A percentile compares a stretch with the other conserved stretches of the same genome.
phyloP scores from a whole-genome alignment of 176 grass and related monocot genomes.

The Ampelocalamus luodianensis region DNA sequence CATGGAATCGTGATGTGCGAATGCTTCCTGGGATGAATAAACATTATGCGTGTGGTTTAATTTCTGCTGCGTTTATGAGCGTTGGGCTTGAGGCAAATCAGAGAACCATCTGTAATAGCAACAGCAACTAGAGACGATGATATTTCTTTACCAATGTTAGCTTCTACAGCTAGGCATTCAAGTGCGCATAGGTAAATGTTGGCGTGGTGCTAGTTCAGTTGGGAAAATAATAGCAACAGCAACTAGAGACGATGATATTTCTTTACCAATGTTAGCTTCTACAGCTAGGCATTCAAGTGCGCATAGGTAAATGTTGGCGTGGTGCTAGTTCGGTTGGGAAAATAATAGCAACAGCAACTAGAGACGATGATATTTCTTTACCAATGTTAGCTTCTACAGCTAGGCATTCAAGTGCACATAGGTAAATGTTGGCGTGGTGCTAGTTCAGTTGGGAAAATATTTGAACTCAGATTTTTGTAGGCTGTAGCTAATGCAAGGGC shows the following conservation, averaged over 20 bases:
- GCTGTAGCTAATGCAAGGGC: not conserved
- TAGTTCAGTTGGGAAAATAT: not conserved
- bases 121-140: not conserved
- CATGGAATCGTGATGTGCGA: not conserved
- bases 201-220: no score
- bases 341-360: not conserved
- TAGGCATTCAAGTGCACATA: not conserved
- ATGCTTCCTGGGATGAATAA: not conserved
- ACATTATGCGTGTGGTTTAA: not conserved
- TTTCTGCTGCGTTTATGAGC: not conserved
- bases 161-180: no score
- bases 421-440: not conserved
- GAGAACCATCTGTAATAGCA: not conserved
- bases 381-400: not conserved
- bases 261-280: not conserved
- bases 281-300: no score
- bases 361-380: not conserved
- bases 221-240: no score
- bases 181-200: no score
- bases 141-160: not conserved
- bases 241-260: not conserved
- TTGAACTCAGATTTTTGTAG: not conserved
- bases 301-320: no score
- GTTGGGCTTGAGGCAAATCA: not conserved
- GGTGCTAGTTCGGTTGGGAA: no score